Evolutionary conservation across 1,284 basidiomycete genomes (phyloP), one percentile per base, ranked within the genome.

Genomic region (Cutaneotrichosporon spelunceum): DNA sequence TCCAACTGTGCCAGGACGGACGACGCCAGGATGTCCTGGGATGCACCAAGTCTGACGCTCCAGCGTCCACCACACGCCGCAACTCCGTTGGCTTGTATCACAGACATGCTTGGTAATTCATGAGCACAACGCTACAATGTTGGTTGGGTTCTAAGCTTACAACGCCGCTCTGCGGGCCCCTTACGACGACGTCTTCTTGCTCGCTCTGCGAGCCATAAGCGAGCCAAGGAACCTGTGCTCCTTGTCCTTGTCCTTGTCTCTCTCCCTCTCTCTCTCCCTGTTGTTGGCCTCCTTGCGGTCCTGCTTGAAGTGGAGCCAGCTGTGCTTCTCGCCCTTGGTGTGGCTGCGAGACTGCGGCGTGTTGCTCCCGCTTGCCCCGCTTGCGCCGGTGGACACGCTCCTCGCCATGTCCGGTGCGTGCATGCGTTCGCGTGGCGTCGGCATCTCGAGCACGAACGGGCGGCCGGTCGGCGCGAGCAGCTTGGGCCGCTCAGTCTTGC

Each of bases 221-320:
- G 44, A 29, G 19, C 63, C 63, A 11, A 64, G 23, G 42, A 64
- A 52, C 47, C 44, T 47, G 8, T 13, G 24, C 26, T 62, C 55
- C 36, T 60, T 60, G 44, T 57, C 54, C 36, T 59, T 56, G 16
- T 56, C 30, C n/a, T 44, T 56, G 27, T 53, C 60, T 11, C n/a
- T n/a, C 26, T 62, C 55, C 36, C 58, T 60, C n/a, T n/a, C n/a
- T 13, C 34, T 56, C 27, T 53, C 59, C 19, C 21, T 34, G 42
- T 52, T n/a, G 9, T 45, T 45, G 4, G 44, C 14, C 13, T 39
- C 34, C 33, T 39, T 33, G 33, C 52, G 21, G 14, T 39, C 34
- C 8, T 33, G 21, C 52, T 55, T 55, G 45, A 44, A 49, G 21
- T 56, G 30, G 16, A 55, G 50, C 59, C 59, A 59, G 58, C 58